Percentiles rank a stretch among this genome's conserved stretches.
Conservation (phyloP, 179 eudicot species). For the Spinacia oleracea region DNA sequence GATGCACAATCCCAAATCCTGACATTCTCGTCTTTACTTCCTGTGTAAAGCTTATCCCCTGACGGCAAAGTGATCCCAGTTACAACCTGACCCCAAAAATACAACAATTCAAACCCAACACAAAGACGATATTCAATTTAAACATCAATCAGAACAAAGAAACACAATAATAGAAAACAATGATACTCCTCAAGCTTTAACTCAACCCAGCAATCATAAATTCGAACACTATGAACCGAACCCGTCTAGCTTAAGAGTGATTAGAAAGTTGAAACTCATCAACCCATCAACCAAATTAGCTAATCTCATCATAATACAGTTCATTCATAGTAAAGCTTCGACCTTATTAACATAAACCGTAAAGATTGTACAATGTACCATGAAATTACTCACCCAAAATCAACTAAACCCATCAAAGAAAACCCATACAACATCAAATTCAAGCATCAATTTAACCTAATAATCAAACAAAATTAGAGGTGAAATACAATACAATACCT, state of each 20-base stretch:
- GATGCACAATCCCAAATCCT: constrained; percentile 96
- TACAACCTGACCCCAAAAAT: constrained; percentile 53
- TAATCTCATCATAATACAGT: not conserved
- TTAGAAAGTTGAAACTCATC: no score
- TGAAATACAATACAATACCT: constrained; percentile 37
- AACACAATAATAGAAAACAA: not conserved
- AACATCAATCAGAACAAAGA: not conserved
- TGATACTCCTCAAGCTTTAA: not conserved
- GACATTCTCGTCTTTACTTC: constrained; percentile 81
- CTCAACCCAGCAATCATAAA: not conserved
- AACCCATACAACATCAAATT: not conserved
- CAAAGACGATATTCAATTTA: not conserved
- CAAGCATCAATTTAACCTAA: not conserved
- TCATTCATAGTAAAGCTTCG: not conserved
- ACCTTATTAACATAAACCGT: not conserved
- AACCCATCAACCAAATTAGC: no score
- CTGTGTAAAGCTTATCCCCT: constrained; percentile 90
- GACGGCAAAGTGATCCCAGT: constrained; percentile 82
- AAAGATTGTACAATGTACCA: not conserved
- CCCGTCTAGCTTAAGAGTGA: not conserved
- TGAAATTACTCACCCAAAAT: not conserved
- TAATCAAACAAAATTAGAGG: no score
- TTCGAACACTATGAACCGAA: not conserved
- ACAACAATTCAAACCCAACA: constrained; percentile 12
- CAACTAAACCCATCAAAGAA: not conserved